Percentiles rank a stretch among this genome's conserved stretches.
Conservation (phyloP, 108 stramenopile genomes). For the Nannochloropsis gaditana region DNA sequence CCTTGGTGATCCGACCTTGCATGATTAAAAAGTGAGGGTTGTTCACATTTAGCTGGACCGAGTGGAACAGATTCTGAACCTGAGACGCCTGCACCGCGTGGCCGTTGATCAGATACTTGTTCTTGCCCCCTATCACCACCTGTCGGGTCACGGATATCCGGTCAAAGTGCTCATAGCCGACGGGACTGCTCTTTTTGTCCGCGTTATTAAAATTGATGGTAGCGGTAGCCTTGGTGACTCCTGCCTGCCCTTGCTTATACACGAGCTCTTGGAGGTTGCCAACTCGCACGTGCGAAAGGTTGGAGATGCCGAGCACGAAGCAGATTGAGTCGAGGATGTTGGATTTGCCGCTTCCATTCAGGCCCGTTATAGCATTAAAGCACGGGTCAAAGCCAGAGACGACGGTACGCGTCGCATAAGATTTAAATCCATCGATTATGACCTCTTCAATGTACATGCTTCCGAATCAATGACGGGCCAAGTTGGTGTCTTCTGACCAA, state of each 20-base stretch:
- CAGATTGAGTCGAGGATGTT: slow-evolving; percentile 98
- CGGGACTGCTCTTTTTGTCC: slow-evolving; percentile 74
- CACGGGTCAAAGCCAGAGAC: slow-evolving; percentile 96
- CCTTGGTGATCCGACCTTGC: slow-evolving; percentile 97
- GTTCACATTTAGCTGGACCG: slow-evolving; percentile 99
- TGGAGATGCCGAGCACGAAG: slow-evolving; percentile 97
- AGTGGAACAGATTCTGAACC: slow-evolving; percentile 97
- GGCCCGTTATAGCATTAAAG: slow-evolving; percentile 98
- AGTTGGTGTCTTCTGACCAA: too few relatives aligned
- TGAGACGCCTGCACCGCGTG: slow-evolving; percentile 75
- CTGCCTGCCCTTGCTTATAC: slow-evolving; percentile 99
- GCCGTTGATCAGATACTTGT: slow-evolving; percentile 98
- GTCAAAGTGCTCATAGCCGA: slow-evolving; percentile 79
- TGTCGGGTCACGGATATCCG: slow-evolving; percentile 93
- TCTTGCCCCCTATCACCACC: slow-evolving; percentile 92
- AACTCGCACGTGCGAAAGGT: slow-evolving; percentile 91
- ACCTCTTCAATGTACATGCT: slow-evolving; percentile 91
- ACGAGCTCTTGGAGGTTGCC: slow-evolving; percentile 95
- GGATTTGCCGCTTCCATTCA: slow-evolving; percentile 97
- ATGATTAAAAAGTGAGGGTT: slow-evolving; percentile 99
- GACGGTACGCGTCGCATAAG: slow-evolving; percentile 92
- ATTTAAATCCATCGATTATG: slow-evolving; percentile 98
- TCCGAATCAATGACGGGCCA: neutral
- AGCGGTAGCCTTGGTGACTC: slow-evolving; percentile 94
- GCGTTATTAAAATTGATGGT: slow-evolving; percentile 91